Evolutionary conservation across 139 green algal species (phyloP).

Genomic region (Tetraselmis striata): DNA sequence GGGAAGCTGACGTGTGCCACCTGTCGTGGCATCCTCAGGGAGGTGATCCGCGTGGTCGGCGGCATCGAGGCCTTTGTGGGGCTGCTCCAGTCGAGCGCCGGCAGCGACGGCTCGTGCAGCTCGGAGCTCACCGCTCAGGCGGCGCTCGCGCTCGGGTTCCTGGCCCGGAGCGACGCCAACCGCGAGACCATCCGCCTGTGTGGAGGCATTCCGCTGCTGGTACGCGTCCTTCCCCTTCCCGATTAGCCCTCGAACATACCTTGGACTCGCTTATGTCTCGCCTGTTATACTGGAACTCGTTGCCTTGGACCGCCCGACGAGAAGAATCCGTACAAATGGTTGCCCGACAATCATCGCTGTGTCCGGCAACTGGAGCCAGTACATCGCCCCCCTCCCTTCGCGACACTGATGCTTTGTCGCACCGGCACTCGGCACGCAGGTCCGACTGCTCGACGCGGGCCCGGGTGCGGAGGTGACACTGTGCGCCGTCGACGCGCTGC

Average conservation of each 20-base stretch:
- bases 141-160: background rate
- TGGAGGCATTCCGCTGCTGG: background rate
- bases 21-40: no score
- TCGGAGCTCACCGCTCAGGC: background rate
- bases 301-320: no score
- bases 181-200: background rate
- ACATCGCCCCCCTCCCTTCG: no score
- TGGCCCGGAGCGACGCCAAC: background rate
- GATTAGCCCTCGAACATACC: no score
- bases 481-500: background rate
- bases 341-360: no score
- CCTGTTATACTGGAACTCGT: no score
- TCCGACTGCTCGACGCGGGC: background rate
- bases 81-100: background rate
- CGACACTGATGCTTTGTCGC: no score
- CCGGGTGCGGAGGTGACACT: background rate
- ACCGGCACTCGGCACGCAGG: no score
- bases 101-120: background rate
- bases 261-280: no score
- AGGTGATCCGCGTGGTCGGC: background rate
- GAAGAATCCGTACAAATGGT: no score
- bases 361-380: no score
- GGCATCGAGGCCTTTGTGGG: background rate
- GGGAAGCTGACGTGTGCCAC: no score
- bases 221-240: background rate